phyloP scores from a whole-genome alignment of 805 yeast species.

The Schizosaccharomyces japonicus region DNA sequence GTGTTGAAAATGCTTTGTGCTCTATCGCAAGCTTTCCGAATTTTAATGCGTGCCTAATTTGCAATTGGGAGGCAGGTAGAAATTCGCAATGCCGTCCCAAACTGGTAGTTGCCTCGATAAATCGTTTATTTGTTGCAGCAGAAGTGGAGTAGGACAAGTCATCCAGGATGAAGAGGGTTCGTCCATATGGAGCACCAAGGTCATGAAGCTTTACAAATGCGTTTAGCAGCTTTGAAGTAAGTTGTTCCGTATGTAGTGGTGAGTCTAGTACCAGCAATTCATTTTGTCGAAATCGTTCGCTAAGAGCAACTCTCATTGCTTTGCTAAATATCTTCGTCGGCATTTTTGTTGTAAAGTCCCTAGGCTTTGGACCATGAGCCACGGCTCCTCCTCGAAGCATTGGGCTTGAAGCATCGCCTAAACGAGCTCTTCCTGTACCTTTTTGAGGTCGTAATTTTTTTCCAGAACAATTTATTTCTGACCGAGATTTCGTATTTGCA shows the following conservation, averaged over 20 bases:
- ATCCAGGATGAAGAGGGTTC: background rate
- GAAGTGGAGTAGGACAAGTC: background rate
- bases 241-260: background rate
- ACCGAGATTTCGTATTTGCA: slow-evolving; percentile 63
- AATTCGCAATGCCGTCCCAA: background rate
- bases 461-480: slow-evolving; percentile 66
- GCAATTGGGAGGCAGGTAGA: background rate
- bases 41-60: background rate
- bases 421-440: slow-evolving; percentile 86
- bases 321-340: slow-evolving; percentile 47
- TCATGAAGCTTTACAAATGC: background rate
- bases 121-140: background rate
- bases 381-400: slow-evolving; percentile 70
- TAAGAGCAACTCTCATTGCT: slow-evolving; percentile 60
- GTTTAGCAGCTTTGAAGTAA: background rate
- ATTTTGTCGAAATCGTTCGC: background rate
- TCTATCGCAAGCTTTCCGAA: background rate
- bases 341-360: slow-evolving; percentile 62
- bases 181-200: background rate
- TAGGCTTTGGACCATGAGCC: slow-evolving; percentile 76
- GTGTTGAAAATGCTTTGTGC: background rate
- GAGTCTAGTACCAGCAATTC: background rate
- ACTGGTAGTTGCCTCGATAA: background rate
- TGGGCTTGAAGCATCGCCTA: slow-evolving; percentile 90
- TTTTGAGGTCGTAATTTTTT: slow-evolving; percentile 69